A percentile compares a stretch with the other conserved stretches of the same genome.
phyloP scores from a whole-genome alignment of 805 yeast genomes.

The Lipomyces yamadae region DNA sequence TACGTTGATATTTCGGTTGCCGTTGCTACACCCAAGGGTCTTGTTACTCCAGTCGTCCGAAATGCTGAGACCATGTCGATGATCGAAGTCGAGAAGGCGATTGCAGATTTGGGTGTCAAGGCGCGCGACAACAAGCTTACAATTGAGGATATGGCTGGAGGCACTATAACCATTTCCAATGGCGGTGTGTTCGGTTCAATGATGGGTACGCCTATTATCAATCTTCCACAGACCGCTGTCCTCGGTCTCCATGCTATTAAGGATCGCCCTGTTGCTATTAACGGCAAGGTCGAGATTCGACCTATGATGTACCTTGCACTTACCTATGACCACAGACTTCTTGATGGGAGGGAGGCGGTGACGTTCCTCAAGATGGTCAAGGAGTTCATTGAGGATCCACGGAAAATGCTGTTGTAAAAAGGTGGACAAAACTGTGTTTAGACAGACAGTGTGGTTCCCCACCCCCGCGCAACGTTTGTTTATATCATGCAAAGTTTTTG shows the following conservation, averaged over 20 bases:
- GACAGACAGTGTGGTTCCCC: background rate
- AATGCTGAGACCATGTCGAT: conserved; percentile 91
- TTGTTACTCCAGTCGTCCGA: conserved; percentile 97
- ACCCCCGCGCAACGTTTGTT: background rate
- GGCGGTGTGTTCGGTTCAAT: conserved; percentile 99
- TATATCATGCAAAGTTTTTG: background rate
- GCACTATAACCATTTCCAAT: conserved; percentile 97
- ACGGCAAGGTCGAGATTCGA: conserved; percentile 94
- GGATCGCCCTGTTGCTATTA: conserved; percentile 95
- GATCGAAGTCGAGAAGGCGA: conserved; percentile 87
- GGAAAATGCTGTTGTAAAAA: conserved; percentile 80
- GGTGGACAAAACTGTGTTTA: background rate
- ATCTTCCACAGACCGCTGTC: conserved; percentile 97
- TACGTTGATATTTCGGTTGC: conserved; percentile 95
- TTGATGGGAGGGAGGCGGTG: conserved; percentile 99
- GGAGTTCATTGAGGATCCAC: conserved; percentile 97
- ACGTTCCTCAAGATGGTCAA: conserved; percentile 94
- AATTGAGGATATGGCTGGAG: conserved; percentile 98
- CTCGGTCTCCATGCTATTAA: conserved; percentile 96
- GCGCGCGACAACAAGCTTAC: conserved; percentile 98
- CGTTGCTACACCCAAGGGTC: conserved; percentile 98
- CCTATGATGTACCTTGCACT: conserved; percentile 99
- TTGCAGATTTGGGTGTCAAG: conserved; percentile 77
- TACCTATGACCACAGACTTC: conserved; percentile 96
- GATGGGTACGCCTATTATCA: conserved; percentile 97